Evolutionary conservation across 2,329 filamentous ascomycete genomes (phyloP), one percentile per base, ranked within the genome.

Genomic region (Cladosporium oxysporum): DNA sequence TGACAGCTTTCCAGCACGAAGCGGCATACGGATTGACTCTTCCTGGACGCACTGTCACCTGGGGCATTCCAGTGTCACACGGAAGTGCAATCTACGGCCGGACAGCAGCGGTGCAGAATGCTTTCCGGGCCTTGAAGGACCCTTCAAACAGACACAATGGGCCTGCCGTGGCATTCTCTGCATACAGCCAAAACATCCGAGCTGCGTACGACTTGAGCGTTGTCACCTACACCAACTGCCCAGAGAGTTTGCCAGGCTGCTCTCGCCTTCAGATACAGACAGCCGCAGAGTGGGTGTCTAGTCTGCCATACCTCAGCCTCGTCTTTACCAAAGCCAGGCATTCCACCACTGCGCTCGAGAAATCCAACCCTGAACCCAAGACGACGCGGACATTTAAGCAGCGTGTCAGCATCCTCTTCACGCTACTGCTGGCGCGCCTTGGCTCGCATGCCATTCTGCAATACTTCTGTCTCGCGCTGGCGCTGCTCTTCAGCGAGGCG

Each of bases 361-460:
- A 65, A 26, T 52, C 62, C 29, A 23, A 11, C 23, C 21, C 55
- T 11, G 31, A 47, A n/a, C 41, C 44, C 5, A 33, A 33, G 52
- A 37, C 44, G 2, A 4, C n/a, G 21, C 66, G 68, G 41, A 62
- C 64, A 5, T 28, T 68, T 37, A 69, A 70, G 60, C 58, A 62
- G 26, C 67, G 70, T 4, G 37, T 67, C 23, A 61, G 59, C 23
- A 53, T 71, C 23, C 23, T 68, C 47, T 70, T 69, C 59, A 49
- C 59, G 1, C 62, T 71, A 6, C 55, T 66, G 2, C 26, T 69
- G n/a, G 41, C 49, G 10, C 66, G 53, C 4, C 35, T 71, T 5
- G 66, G 58, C 2, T 66, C 69, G 16, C 70, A 71, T 55, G 64
- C 69, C 4, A 65, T 68, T 16, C 12, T 70, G 61, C 70, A 71